phyloP scores from a whole-genome alignment of 768 basidiomycete species.

The Rhodotorula graminis region DNA sequence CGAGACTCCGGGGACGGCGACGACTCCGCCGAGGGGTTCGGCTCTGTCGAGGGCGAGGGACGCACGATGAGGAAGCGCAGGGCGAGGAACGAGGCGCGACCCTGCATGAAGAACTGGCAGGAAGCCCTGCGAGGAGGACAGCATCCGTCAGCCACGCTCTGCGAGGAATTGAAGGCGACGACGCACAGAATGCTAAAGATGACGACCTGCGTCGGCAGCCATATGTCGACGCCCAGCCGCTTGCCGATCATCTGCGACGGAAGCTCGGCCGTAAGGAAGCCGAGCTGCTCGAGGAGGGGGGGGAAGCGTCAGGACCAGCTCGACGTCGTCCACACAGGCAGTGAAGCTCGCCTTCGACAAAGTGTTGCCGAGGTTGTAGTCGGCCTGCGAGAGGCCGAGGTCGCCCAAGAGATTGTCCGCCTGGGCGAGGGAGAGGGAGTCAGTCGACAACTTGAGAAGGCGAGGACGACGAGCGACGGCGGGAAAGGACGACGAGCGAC shows the following conservation, averaged over 20 bases:
- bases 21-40: too few species aligned
- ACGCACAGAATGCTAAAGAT: background rate
- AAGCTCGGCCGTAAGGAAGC: conserved; percentile 40
- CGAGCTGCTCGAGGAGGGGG: background rate
- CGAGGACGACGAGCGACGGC: too few species aligned
- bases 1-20: too few species aligned
- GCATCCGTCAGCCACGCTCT: too few species aligned
- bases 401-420: conserved; percentile 46
- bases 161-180: too few species aligned
- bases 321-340: too few species aligned
- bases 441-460: too few species aligned
- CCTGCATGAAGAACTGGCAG: conserved; percentile 43
- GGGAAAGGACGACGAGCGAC: too few species aligned
- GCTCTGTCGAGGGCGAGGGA: too few species aligned
- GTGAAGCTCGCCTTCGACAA: conserved; percentile 11
- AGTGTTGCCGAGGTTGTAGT: conserved; percentile 47
- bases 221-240: conserved; percentile 44
- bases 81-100: conserved; percentile 41
- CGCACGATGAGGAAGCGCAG: conserved; percentile 41
- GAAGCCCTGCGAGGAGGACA: too few species aligned
- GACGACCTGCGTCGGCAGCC: conserved; percentile 41
- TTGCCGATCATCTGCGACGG: conserved; percentile 45
- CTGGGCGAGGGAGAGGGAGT: too few species aligned
- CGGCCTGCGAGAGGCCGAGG: conserved; percentile 44
- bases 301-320: background rate